These are phyloP conservation scores for Cladobotryum protrusum DNA, from an alignment of 2,329 filamentous ascomycete species.

Conservation along the genomic window DNA sequence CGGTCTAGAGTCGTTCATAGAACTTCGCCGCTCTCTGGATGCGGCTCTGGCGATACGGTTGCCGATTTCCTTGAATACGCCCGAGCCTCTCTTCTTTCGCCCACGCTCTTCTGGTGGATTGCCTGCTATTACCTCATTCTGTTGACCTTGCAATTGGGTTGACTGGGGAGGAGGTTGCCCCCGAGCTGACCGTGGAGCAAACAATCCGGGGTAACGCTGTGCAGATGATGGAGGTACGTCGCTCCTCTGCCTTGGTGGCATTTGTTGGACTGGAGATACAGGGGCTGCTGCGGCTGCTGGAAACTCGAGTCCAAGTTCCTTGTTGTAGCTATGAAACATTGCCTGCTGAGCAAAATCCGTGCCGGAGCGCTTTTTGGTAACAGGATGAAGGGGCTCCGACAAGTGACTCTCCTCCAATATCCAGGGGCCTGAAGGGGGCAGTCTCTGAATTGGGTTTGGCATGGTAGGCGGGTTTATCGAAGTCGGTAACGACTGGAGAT, in stretches of 20 bases:
- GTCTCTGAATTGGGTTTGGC: constrained; percentile 33
- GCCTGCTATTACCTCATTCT: constrained; percentile 33
- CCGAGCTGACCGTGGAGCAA: constrained; percentile 23
- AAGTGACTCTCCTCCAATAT: constrained; percentile 50
- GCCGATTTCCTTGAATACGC: constrained; percentile 47
- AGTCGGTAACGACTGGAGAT: constrained; percentile 1
- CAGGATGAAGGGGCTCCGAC: constrained; percentile 39
- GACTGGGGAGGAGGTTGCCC: constrained; percentile 16
- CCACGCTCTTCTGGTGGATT: constrained; percentile 33
- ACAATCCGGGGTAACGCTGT: constrained; percentile 43
- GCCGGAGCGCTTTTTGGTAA: constrained; percentile 28
- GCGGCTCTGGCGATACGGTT: constrained; percentile 33
- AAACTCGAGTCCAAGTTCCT: constrained; percentile 40
- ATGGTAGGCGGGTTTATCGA: constrained; percentile 19
- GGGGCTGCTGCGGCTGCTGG: constrained; percentile 12
- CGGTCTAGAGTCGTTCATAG: constrained; percentile 18
- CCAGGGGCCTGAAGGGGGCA: constrained; percentile 43
- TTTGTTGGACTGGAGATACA: constrained; percentile 11
- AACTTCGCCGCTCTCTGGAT: constrained; percentile 26
- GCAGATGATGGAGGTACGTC: constrained; percentile 46
- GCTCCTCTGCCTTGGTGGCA: constrained; percentile 22
- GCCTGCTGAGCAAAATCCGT: constrained; percentile 25
- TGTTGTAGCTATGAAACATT: constrained; percentile 39
- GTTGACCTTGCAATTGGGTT: constrained; percentile 24
- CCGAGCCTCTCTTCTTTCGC: constrained; percentile 33